These are phyloP conservation scores for Phytophthora macrochlamydospora DNA, from an alignment of 352 stramenopile species.

Conservation along the genomic window DNA sequence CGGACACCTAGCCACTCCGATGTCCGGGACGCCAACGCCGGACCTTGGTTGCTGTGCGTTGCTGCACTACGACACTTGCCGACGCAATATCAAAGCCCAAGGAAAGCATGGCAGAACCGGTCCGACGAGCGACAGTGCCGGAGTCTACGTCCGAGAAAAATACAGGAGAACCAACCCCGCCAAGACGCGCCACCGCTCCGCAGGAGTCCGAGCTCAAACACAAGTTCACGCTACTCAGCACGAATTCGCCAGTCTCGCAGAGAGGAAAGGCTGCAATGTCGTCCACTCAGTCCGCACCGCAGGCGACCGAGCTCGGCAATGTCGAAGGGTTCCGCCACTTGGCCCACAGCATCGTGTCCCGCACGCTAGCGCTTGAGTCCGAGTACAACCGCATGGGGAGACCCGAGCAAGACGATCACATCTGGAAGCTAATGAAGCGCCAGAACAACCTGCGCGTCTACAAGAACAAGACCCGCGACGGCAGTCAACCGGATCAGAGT, in stretches of 20 bases:
- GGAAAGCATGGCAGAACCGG: conserved; percentile 29
- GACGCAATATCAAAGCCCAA: conserved; percentile 23
- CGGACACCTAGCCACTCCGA: too few relatives aligned
- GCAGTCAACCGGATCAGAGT: conserved; percentile 13
- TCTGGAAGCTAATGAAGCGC: conserved; percentile 43
- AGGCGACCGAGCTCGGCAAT: conserved; percentile 29
- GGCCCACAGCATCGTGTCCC: conserved; percentile 51
- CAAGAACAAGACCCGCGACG: conserved; percentile 35
- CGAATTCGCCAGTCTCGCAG: too few relatives aligned
- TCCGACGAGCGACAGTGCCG: conserved; percentile 29
- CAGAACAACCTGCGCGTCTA: conserved; percentile 52
- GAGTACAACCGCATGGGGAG: conserved; percentile 39
- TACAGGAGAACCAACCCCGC: conserved; percentile 14
- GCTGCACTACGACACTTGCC: conserved; percentile 17
- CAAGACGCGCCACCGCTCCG: conserved; percentile 25
- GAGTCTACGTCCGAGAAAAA: conserved; percentile 13
- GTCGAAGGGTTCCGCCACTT: conserved; percentile 44
- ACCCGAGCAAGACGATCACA: conserved; percentile 33
- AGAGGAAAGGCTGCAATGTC: conserved; percentile 20
- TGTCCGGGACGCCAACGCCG: too few relatives aligned
- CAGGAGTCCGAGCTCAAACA: conserved; percentile 7
- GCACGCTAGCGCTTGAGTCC: conserved; percentile 53
- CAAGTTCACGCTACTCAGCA: not conserved
- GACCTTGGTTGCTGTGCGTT: not conserved
- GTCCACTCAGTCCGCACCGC: conserved; percentile 19